Conservation (phyloP, 169 alveolate genomes). For the Cryptosporidium sp. region DNA sequence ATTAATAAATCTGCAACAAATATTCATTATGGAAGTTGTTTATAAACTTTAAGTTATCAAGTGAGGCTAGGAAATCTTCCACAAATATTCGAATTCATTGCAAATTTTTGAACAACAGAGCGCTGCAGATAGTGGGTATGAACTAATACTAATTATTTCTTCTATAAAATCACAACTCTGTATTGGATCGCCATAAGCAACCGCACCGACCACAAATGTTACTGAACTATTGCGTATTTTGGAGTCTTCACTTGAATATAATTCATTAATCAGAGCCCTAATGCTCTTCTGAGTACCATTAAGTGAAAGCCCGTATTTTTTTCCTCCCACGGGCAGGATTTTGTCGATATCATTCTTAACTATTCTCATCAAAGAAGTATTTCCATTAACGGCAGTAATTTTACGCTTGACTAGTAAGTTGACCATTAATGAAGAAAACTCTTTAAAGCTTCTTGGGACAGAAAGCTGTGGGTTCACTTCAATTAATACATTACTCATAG, state of each 20-base stretch:
- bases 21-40: not conserved
- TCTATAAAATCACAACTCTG: conserved; percentile 82
- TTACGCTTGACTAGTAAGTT: conserved; percentile 85
- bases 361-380: conserved; percentile 83
- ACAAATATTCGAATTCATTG: conserved; percentile 83
- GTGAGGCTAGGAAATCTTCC: conserved; percentile 74
- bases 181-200: conserved; percentile 86
- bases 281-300: conserved; percentile 83
- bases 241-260: conserved; percentile 69
- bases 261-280: conserved; percentile 79
- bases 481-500: conserved; percentile 86
- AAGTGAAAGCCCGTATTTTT: conserved; percentile 85
- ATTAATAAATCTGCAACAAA: not conserved
- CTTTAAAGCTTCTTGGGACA: conserved; percentile 87
- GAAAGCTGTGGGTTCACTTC: conserved; percentile 89
- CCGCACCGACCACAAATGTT: conserved; percentile 90
- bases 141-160: conserved; percentile 86
- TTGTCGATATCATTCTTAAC: conserved; percentile 85
- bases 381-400: conserved; percentile 84
- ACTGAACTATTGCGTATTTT: conserved; percentile 76
- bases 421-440: conserved; percentile 85
- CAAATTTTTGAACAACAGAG: conserved; percentile 87
- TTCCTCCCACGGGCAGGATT: conserved; percentile 86
- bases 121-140: conserved; percentile 89
- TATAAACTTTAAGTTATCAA: not conserved